These are phyloP conservation scores for Linnemannia exigua DNA, from an alignment of 192 early-diverging fungal genomes.

Conservation along the genomic window DNA sequence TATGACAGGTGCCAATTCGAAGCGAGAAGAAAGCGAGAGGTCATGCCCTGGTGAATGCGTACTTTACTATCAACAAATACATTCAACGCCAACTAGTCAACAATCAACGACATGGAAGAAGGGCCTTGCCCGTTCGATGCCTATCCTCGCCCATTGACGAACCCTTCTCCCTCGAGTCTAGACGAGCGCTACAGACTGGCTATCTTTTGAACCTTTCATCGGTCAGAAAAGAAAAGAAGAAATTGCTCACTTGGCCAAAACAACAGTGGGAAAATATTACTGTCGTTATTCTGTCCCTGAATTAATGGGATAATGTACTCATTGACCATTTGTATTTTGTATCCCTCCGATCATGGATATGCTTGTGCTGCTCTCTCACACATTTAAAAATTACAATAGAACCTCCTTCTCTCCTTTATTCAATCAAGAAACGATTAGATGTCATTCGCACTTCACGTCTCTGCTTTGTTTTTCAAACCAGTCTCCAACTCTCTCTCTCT, in stretches of 20 bases:
- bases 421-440: background rate
- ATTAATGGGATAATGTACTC: background rate
- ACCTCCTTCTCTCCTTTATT: background rate
- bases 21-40: background rate
- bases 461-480: background rate
- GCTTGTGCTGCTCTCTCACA: background rate
- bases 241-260: slow-evolving; percentile 5
- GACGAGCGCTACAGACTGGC: background rate
- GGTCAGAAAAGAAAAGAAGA: background rate
- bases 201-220: background rate
- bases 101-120: background rate
- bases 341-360: background rate
- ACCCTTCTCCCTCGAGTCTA: background rate
- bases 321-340: background rate
- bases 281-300: background rate
- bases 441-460: background rate
- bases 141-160: background rate
- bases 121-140: background rate
- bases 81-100: background rate
- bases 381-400: background rate
- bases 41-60: background rate
- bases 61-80: background rate
- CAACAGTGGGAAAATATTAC: background rate
- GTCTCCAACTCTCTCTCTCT: background rate
- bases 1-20: background rate